Base-by-base conservation (phyloP, 768 basidiomycete genomes). In the Boletellus sp. region DNA sequence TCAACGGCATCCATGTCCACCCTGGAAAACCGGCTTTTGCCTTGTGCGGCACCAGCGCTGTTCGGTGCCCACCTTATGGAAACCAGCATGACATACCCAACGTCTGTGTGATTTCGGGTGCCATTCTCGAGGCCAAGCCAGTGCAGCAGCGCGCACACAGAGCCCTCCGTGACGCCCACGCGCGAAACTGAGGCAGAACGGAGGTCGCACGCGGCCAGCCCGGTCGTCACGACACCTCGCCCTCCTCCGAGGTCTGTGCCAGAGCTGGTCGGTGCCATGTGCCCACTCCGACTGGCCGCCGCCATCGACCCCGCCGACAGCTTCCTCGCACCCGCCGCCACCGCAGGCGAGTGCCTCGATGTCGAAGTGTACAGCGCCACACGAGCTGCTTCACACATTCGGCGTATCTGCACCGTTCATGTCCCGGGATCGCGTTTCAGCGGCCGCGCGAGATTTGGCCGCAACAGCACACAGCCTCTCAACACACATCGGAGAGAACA, bases 301-400 rank as follows among this genome's bases (percentile, higher is more conserved):
- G 57, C 50, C 34, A 40, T 35, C 26, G 31, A 39, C 24, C 39
- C 1, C 32, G n/a, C n/a, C n/a, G n/a, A n/a, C n/a, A 41, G 7
- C 60, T 62, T 59, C 61, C 54, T 48, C 56, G 45, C 46, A 41
- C 52, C 61, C 61, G 61, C 33, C 40, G 61, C 61, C 61, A 63
- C 63, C 61, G 61, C 63, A 59, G 49, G 46, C 42, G 36, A 33
- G 6, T 9, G 12, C 28, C 42, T 39, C 31, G 47, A 33, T 51
- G 16, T 23, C 41, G 26, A 59, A 49, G 22, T 17, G 19, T 24
- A 26, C 37, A 35, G 20, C 35, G 54, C 47, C 57, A 51, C 51
- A 12, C 43, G 19, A 15, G 11, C 19, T n/a, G 42, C 51, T 48
- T 60, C 50, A 52, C 51, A 36, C 16, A 28, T n/a, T n/a, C 50